phyloP scores from a whole-genome alignment of 208 protist species.

The Leptomonas pyrrhocoris region DNA sequence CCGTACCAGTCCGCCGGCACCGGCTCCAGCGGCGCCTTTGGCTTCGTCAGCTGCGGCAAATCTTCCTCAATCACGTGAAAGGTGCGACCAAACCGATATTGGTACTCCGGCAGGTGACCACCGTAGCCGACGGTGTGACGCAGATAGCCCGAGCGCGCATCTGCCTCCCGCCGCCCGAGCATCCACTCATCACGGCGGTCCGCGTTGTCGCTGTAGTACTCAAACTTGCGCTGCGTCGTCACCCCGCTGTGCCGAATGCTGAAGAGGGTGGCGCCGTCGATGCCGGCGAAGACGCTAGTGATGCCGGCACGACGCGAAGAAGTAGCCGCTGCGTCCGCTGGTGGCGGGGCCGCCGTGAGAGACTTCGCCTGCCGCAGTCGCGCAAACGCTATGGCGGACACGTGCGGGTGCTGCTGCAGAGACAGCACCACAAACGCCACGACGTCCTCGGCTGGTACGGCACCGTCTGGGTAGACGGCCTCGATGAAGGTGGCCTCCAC shows the following conservation, averaged over 20 bases:
- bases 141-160: constrained; percentile 59
- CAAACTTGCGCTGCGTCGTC: constrained; percentile 49
- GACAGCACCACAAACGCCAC: constrained; percentile 51
- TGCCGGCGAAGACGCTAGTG: too few relatives aligned
- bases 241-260: constrained; percentile 43
- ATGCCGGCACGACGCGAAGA: too few relatives aligned
- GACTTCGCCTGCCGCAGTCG: constrained; percentile 14
- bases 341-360: too few relatives aligned
- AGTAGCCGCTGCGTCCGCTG: too few relatives aligned
- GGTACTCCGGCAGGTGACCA: constrained; percentile 81
- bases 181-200: constrained; percentile 85
- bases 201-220: constrained; percentile 57
- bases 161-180: constrained; percentile 57
- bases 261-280: constrained; percentile 19
- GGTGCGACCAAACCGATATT: constrained; percentile 82
- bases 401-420: constrained; percentile 40
- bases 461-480: constrained; percentile 22
- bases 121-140: constrained; percentile 74
- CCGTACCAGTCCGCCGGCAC: constrained; percentile 59
- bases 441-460: constrained; percentile 49
- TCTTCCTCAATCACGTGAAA: constrained; percentile 91
- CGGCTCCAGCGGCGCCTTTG: constrained; percentile 43
- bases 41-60: constrained; percentile 69
- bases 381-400: constrained; percentile 16
- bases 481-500: constrained; percentile 29